phyloP scores from a whole-genome alignment of 257 asterid species.

The Rehmannia glutinosa region DNA sequence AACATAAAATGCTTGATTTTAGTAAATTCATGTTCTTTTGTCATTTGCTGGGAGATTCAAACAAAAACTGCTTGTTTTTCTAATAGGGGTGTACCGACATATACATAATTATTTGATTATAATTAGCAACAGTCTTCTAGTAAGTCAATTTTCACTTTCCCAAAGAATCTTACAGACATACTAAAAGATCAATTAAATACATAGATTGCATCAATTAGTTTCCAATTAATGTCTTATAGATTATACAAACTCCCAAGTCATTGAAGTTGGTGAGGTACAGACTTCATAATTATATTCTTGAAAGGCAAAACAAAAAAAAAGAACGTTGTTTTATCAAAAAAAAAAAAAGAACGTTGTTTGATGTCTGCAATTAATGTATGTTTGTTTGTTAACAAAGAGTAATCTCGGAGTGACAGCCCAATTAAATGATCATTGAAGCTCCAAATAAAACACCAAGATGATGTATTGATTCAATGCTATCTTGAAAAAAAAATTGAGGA shows the following conservation, averaged over 20 bases:
- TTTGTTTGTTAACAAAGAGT: conserved; percentile 5
- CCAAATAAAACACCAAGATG: not conserved
- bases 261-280: conserved; percentile 15
- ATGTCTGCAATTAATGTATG: conserved; percentile 23
- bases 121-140: conserved; percentile 27
- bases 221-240: conserved; percentile 16
- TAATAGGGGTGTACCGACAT: not conserved
- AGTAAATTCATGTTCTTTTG: conserved; percentile 26
- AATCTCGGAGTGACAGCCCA: conserved; percentile 9
- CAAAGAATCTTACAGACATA: conserved; percentile 51
- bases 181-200: conserved; percentile 37
- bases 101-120: not conserved
- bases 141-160: conserved; percentile 20
- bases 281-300: not conserved
- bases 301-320: not conserved
- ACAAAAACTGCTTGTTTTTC: not conserved
- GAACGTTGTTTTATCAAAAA: no score
- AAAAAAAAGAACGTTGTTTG: conserved; percentile 1
- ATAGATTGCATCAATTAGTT: conserved; percentile 29
- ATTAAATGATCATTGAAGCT: not conserved
- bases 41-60: conserved; percentile 14
- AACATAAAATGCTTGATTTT: conserved; percentile 3
- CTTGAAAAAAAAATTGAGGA: no score
- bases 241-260: conserved; percentile 24
- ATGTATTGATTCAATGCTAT: no score